Base-by-base conservation (phyloP, 768 basidiomycete genomes). In the Macrolepiota fuliginosa region DNA sequence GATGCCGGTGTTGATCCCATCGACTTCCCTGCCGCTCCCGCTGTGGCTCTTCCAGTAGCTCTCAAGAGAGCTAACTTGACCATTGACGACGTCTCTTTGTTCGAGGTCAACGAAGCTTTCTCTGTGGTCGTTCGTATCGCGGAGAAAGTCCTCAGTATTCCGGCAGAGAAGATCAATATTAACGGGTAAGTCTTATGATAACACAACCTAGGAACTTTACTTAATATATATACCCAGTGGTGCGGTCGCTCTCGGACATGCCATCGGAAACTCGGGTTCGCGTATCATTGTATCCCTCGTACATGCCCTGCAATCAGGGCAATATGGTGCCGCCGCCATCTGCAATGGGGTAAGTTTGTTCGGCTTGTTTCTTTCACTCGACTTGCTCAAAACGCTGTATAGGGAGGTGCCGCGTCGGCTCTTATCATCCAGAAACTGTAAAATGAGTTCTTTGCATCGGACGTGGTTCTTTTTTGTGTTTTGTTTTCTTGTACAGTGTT, bases 71-170 rank as follows among this genome's bases (percentile, higher is more conserved):
- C 96, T 22, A 91, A 91, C 67, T 80, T 98, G 61, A 85, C 86
- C 19, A 70, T 87, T 52, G 80, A 90, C 47, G 94, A 99, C 69
- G 93, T 99, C 65, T 82, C 94, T 49, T 82, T 90, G 53, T 99
- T 94, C 72, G 97, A 99, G 75, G 85, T 98, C 73, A 99, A 99
- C 74, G 96, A 99, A 75, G 96, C 96, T 27, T 99, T 98, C 83
- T 95, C 94, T 1, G 91, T 91, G 51, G 96, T 98, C 66, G 90
- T 92, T 66, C 84, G 90, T 54, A 90, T 96, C 56, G 91, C 91
- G 2, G 94, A 97, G 78, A 91, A 98, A 77, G 81, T 93, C 19
- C 83, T 96, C 65, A 80, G 81, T 58, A 82, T 99, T 65, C 90
- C 94, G 73, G 84, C 91, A 32, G 83, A 86, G 56, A 98, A 95